These are phyloP conservation scores for Didymella sp. DNA, from an alignment of 2,329 filamentous ascomycete species.

Conservation along the genomic window DNA sequence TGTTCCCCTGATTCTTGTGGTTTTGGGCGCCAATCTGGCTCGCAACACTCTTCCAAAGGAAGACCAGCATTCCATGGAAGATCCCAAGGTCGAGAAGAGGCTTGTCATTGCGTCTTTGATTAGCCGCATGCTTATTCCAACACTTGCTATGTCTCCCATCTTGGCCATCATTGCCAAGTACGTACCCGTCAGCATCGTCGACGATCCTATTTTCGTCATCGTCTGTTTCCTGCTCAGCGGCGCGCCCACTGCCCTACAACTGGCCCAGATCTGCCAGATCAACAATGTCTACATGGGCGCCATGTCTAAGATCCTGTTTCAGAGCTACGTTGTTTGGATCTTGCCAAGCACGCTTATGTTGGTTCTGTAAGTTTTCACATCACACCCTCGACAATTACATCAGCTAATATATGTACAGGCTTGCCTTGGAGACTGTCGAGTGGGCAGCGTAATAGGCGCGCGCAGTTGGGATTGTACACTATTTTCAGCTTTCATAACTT, in stretches of 20 bases:
- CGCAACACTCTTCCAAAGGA: constrained; percentile 82
- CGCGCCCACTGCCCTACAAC: constrained; percentile 88
- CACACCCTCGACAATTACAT: neutral
- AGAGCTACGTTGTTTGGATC: constrained; percentile 98
- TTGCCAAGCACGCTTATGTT: constrained; percentile 89
- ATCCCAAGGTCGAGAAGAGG: constrained; percentile 71
- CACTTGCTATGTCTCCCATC: constrained; percentile 88
- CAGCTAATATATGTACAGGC: neutral
- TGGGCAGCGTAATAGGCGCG: constrained; percentile 67
- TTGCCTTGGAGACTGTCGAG: constrained; percentile 82
- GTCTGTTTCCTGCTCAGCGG: constrained; percentile 97
- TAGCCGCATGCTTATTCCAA: constrained; percentile 91
- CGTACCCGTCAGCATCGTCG: constrained; percentile 89
- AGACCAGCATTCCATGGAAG: constrained; percentile 71
- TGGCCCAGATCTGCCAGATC: constrained; percentile 98
- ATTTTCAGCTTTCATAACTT: neutral
- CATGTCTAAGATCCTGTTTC: constrained; percentile 92
- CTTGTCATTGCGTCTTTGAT: constrained; percentile 85
- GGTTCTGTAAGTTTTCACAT: constrained; percentile 65
- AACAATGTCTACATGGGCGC: constrained; percentile 95
- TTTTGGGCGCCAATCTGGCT: constrained; percentile 92
- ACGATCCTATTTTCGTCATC: constrained; percentile 97
- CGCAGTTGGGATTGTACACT: neutral
- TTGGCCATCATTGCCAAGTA: constrained; percentile 88
- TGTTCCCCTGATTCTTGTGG: constrained; percentile 92